Conservation (phyloP, 805 yeast genomes). For the Scheffersomyces stipitis region DNA sequence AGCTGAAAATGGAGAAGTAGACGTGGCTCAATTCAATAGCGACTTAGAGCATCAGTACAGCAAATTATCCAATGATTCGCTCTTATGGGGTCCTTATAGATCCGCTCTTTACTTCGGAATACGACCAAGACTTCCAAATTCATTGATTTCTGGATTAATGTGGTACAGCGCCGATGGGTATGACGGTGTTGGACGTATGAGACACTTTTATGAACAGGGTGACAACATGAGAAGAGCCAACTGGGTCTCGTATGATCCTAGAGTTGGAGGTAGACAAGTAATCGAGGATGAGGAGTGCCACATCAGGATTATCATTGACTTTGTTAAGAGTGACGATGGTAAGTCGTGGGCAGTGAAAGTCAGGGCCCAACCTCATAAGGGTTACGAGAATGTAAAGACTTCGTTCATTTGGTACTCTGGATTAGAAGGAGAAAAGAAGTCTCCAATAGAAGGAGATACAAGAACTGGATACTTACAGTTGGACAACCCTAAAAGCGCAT, state of each 20-base stretch:
- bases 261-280: conserved; percentile 80
- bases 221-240: conserved; percentile 74
- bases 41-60: conserved; percentile 8
- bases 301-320: conserved; percentile 64
- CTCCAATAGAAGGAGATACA: conserved; percentile 8
- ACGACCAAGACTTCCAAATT: conserved; percentile 75
- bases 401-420: conserved; percentile 79
- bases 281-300: conserved; percentile 67
- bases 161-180: conserved; percentile 76
- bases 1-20: conserved; percentile 6
- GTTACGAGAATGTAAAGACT: conserved; percentile 48
- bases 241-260: conserved; percentile 87
- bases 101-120: conserved; percentile 85
- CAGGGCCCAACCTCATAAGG: conserved; percentile 59
- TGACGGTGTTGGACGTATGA: conserved; percentile 51
- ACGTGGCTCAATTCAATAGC: neutral
- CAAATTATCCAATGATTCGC: conserved; percentile 19
- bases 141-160: conserved; percentile 76
- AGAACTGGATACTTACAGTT: conserved; percentile 23
- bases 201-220: conserved; percentile 75
- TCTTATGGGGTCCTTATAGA: conserved; percentile 89
- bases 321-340: conserved; percentile 69
- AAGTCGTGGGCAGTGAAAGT: conserved; percentile 81
- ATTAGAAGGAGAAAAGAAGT: conserved; percentile 54
- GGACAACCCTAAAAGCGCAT: conserved; percentile 22